phyloP scores from a whole-genome alignment of 768 basidiomycete species.

The Pleurotus eryngii region DNA sequence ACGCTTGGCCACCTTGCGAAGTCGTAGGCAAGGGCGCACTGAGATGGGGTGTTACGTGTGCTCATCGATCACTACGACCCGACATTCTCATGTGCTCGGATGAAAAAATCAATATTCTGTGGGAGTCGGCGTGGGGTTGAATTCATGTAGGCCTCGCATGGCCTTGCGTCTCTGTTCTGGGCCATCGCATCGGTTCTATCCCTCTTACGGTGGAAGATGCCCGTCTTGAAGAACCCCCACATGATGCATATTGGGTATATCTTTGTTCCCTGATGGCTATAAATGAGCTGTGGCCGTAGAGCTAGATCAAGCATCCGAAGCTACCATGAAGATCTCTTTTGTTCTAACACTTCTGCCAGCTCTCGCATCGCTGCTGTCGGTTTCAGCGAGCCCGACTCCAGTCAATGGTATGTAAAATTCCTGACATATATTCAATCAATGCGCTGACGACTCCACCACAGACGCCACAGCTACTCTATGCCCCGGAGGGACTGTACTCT shows the following conservation, averaged over 20 bases:
- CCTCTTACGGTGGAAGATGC: too few species aligned
- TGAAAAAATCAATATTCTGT: too few species aligned
- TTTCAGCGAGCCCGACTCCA: not conserved
- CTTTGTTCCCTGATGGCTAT: not conserved
- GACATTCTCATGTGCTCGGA: too few species aligned
- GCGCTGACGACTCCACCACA: not conserved
- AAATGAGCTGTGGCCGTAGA: not conserved
- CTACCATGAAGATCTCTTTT: not conserved
- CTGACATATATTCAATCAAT: too few species aligned
- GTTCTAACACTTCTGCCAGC: not conserved
- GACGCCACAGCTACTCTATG: conserved; percentile 10
- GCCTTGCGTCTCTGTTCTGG: too few species aligned
- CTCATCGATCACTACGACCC: too few species aligned
- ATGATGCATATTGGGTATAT: not conserved
- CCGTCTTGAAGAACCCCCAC: not conserved
- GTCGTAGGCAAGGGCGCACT: too few species aligned
- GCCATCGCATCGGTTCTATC: too few species aligned
- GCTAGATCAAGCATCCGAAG: not conserved
- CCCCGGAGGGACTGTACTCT: conserved; percentile 18
- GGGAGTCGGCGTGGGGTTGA: too few species aligned
- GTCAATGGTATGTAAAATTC: not conserved
- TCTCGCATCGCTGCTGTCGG: not conserved
- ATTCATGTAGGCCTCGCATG: too few species aligned
- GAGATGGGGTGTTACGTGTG: too few species aligned
- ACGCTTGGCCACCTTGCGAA: too few species aligned